A percentile compares a stretch with the other conserved stretches of the same genome.
phyloP scores from a whole-genome alignment of 176 grass and related monocot genomes.

The Areca catechu region DNA sequence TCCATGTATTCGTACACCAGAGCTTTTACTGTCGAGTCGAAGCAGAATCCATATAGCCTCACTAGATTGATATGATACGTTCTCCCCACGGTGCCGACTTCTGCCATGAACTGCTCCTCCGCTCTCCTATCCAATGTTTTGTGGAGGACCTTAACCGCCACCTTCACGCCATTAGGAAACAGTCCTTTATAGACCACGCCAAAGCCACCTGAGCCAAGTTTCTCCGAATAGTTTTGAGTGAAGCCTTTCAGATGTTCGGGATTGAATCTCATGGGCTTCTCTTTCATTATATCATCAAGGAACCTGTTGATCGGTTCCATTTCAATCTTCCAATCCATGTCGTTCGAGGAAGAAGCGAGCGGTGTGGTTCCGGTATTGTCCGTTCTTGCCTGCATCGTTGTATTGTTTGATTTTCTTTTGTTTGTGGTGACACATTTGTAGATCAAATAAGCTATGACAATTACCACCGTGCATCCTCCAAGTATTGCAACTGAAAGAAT shows the following conservation, averaged over 20 bases:
- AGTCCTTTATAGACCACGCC: slow-evolving; percentile 5
- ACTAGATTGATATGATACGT: neutral
- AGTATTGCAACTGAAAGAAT: no score
- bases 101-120: slow-evolving; percentile 15
- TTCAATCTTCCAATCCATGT: no score
- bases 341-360: no score
- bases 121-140: no score
- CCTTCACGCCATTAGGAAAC: neutral
- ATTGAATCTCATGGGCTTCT: slow-evolving; percentile 8
- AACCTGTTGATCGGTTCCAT: no score
- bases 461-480: no score
- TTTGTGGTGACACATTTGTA: no score
- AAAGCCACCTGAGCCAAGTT: slow-evolving; percentile 7
- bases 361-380: no score
- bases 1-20: slow-evolving; percentile 12
- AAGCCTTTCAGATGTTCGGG: neutral
- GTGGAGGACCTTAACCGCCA: slow-evolving; percentile 3
- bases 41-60: slow-evolving; percentile 1
- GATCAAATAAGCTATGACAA: no score
- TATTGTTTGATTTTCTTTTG: no score
- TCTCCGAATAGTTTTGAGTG: neutral
- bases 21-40: neutral
- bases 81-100: slow-evolving; percentile 3
- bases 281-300: neutral
- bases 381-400: no score